Conservation (phyloP, 768 basidiomycete genomes). For the Hypholoma sublateritium region DNA sequence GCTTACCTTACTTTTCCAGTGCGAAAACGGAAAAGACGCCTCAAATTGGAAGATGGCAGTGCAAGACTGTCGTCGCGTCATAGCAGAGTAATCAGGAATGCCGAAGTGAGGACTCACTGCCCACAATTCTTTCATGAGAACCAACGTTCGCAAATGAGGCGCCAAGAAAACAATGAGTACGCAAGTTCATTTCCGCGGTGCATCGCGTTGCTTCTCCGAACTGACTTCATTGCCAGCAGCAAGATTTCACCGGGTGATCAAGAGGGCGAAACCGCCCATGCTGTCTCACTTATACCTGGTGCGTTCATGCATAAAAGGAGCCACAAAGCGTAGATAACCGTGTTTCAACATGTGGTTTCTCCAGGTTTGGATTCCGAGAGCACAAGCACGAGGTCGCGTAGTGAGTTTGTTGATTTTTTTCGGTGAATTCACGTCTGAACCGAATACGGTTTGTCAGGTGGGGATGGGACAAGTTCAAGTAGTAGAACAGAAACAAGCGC, state of each 20-base stretch:
- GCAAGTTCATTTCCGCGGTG: background rate
- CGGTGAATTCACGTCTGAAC: slow-evolving; percentile 1
- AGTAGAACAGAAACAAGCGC: background rate
- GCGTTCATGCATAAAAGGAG: slow-evolving; percentile 7
- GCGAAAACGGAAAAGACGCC: background rate
- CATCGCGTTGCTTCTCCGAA: background rate
- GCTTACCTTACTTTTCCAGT: background rate
- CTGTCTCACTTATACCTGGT: slow-evolving; percentile 16
- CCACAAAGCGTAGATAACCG: background rate
- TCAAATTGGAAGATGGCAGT: background rate
- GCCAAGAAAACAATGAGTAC: background rate
- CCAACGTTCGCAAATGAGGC: background rate
- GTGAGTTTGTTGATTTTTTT: slow-evolving; percentile 10
- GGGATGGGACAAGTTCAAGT: slow-evolving; percentile 6
- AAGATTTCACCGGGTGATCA: slow-evolving; percentile 1
- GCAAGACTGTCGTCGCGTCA: background rate
- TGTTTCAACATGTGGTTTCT: slow-evolving; percentile 10
- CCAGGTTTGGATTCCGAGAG: slow-evolving; percentile 6
- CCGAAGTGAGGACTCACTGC: background rate
- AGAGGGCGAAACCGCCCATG: background rate
- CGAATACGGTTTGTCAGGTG: slow-evolving; percentile 6
- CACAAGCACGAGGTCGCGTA: slow-evolving; percentile 2
- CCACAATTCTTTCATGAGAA: background rate
- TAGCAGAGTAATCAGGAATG: background rate
- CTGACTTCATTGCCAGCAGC: background rate